A percentile compares a stretch with the other conserved stretches of the same genome.
Conservation (phyloP, 768 basidiomycete genomes). For the Hebeloma cylindrosporum region DNA sequence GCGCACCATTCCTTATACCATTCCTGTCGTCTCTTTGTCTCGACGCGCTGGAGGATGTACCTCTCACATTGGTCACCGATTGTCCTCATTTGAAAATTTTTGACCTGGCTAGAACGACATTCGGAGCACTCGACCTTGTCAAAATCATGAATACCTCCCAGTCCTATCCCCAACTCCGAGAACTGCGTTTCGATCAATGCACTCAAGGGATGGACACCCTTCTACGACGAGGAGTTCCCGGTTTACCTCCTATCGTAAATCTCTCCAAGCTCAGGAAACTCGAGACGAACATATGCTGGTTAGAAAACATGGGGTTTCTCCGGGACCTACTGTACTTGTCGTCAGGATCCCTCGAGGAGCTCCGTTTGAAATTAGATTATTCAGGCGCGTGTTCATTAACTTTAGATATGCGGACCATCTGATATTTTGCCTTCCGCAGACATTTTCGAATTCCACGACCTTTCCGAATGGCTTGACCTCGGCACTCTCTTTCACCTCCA, state of each 20-base stretch:
- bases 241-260: conserved; percentile 1
- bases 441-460: no score
- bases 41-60: conserved; percentile 3
- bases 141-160: not conserved
- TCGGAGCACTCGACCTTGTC: not conserved
- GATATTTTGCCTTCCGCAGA: no score
- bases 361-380: no score
- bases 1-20: conserved; percentile 7
- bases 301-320: no score
- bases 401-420: no score
- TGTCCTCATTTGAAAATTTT: conserved; percentile 2
- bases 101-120: conserved; percentile 4
- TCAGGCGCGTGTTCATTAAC: no score
- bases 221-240: no score
- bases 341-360: no score
- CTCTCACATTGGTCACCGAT: conserved; percentile 4
- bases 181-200: not conserved
- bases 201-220: no score
- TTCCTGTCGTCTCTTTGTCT: conserved; percentile 2
- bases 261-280: conserved; percentile 1
- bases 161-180: not conserved
- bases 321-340: no score
- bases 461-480: no score
- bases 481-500: no score
- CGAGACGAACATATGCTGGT: not conserved